Percentiles rank a stretch among this genome's conserved stretches.
Evolutionary conservation across 2,329 filamentous ascomycete species (phyloP).

Genomic region (Bipolaris cookei): DNA sequence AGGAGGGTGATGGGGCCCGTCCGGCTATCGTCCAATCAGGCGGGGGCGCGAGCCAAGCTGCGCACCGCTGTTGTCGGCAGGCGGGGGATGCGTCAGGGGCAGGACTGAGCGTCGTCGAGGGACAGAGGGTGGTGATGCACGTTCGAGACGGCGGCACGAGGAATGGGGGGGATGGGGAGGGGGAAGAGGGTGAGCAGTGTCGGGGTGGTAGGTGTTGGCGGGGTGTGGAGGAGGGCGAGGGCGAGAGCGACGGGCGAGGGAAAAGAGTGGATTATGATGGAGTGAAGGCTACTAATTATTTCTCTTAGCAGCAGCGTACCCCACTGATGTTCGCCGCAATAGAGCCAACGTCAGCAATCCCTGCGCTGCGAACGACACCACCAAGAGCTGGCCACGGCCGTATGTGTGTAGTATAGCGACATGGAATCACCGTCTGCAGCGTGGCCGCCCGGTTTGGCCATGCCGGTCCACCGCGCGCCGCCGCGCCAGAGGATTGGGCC

Average conservation of each 20-base stretch:
- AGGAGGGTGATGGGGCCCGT: conserved; percentile 14
- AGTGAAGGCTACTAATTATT: conserved; percentile 39
- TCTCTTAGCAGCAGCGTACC: conserved; percentile 37
- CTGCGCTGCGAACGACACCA: conserved; percentile 36
- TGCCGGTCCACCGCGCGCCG: conserved; percentile 13
- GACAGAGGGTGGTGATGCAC: neutral
- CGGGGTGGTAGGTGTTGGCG: conserved; percentile 5
- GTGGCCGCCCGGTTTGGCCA: conserved; percentile 9
- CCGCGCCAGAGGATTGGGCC: conserved; percentile 13
- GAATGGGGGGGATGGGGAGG: conserved; percentile 7
- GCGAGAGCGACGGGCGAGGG: conserved; percentile 10
- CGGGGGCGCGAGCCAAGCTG: conserved; percentile 14
- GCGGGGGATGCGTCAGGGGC: conserved; percentile 19
- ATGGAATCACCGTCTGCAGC: conserved; percentile 12
- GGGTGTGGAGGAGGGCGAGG: conserved; percentile 19
- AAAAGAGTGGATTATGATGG: conserved; percentile 22
- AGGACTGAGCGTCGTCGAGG: neutral
- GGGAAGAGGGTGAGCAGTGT: neutral
- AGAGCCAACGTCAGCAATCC: conserved; percentile 31
- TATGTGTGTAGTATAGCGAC: conserved; percentile 31
- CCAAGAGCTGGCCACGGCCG: conserved; percentile 23
- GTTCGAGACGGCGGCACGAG: conserved; percentile 6
- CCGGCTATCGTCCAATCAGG: conserved; percentile 18
- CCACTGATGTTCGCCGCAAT: conserved; percentile 30
- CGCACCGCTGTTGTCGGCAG: conserved; percentile 18